These are phyloP conservation scores for Neurospora hispaniola DNA, from an alignment of 495 filamentous ascomycete species.

Conservation along the genomic window DNA sequence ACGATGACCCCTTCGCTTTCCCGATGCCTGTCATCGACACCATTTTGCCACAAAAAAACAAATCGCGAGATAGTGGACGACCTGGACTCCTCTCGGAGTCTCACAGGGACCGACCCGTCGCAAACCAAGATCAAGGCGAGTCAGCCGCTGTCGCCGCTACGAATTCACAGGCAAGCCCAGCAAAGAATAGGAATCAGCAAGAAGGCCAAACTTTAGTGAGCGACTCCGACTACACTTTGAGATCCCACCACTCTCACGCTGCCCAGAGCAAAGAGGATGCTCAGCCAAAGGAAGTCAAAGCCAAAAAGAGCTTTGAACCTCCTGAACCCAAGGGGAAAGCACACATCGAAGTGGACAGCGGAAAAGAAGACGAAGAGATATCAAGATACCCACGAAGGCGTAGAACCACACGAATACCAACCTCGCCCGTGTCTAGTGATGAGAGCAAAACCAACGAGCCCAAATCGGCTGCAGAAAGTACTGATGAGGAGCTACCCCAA, in stretches of 20 bases:
- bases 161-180: background rate
- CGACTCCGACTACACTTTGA: background rate
- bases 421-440: background rate
- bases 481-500: constrained; percentile 10
- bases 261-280: background rate
- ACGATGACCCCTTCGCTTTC: background rate
- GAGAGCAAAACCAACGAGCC: background rate
- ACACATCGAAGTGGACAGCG: background rate
- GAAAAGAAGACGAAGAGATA: background rate
- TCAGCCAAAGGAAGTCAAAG: background rate
- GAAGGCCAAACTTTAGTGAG: background rate
- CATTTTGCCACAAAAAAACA: background rate
- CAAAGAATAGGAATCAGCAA: background rate
- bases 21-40: background rate
- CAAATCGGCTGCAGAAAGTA: background rate
- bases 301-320: background rate
- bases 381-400: background rate
- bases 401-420: background rate
- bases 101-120: background rate
- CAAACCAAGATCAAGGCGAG: background rate
- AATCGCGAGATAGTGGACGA: background rate
- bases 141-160: background rate
- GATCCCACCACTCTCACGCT: background rate
- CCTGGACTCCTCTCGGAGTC: background rate
- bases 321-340: background rate